phyloP scores from a whole-genome alignment of 1,284 basidiomycete genomes.

The Pyrrhoderma lamaoense region DNA sequence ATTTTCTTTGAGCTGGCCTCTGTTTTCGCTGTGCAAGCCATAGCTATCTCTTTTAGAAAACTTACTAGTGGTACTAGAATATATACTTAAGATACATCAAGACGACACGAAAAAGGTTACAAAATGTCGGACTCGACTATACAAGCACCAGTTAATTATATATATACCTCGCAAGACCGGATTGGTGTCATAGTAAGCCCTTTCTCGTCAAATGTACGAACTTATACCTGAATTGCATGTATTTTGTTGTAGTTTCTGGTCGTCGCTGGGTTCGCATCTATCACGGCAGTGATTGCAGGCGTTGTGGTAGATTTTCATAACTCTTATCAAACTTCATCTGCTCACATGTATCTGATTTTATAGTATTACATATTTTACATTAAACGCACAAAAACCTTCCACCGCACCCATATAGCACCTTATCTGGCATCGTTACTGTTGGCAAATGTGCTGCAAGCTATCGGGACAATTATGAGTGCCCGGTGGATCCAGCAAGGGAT shows the following conservation, averaged over 20 bases:
- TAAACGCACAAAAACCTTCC: conserved; percentile 16
- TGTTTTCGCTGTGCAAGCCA: conserved; percentile 1
- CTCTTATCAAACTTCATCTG: not conserved
- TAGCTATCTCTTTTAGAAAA: not conserved
- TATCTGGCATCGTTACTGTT: conserved; percentile 34
- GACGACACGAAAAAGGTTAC: no score
- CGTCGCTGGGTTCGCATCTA: conserved; percentile 12
- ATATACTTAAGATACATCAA: not conserved
- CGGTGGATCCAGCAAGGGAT: conserved; percentile 33
- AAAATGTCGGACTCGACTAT: no score
- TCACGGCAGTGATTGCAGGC: conserved; percentile 6
- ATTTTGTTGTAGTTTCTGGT: conserved; percentile 7
- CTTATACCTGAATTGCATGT: not conserved
- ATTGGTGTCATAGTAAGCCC: no score
- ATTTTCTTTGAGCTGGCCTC: conserved; percentile 6
- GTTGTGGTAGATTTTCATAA: conserved; percentile 4
- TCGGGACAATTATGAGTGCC: conserved; percentile 34
- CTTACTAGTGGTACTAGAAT: not conserved
- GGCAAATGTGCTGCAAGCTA: conserved; percentile 36
- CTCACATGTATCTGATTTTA: no score
- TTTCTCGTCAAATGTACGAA: no score
- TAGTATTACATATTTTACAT: conserved; percentile 13
- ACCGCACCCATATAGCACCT: conserved; percentile 27
- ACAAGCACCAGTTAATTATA: no score
- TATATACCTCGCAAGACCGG: no score